phyloP scores from a whole-genome alignment of 169 alveolate species.

The Plasmodium adleri region DNA sequence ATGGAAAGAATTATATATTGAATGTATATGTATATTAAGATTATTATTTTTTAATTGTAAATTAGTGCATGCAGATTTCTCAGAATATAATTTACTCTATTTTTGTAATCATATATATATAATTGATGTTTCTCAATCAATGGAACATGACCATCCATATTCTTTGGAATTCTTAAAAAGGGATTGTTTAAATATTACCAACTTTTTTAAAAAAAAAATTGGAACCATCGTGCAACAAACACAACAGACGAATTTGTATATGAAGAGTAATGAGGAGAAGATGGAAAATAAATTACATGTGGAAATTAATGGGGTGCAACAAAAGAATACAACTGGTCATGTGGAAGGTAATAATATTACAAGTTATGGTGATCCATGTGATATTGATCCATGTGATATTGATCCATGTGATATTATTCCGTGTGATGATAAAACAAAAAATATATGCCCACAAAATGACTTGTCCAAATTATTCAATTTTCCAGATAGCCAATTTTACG shows the following conservation, averaged over 20 bases:
- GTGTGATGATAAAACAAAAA: not conserved
- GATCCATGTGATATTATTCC: too few species aligned
- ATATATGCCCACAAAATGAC: not conserved
- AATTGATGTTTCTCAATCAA: constrained; percentile 99
- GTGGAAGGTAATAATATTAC: not conserved
- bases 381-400: too few species aligned
- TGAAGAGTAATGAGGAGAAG: constrained; percentile 4
- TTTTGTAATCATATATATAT: constrained; percentile 90
- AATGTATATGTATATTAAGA: constrained; percentile 92
- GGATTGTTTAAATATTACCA: constrained; percentile 96
- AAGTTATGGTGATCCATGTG: not conserved
- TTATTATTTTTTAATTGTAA: constrained; percentile 94
- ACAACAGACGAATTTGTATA: too few species aligned
- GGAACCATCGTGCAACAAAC: constrained; percentile 10
- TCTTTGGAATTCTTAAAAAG: constrained; percentile 98
- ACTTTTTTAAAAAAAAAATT: constrained; percentile 91
- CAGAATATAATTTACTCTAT: constrained; percentile 96
- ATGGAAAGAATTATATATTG: constrained; percentile 89
- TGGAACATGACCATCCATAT: constrained; percentile 98
- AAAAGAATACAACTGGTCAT: not conserved
- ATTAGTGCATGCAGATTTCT: constrained; percentile 98
- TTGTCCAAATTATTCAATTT: not conserved
- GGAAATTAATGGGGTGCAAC: not conserved
- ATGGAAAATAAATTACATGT: not conserved
- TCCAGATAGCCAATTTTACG: constrained; percentile 1